Evolutionary conservation across 331 rosid species (phyloP), one percentile per base, ranked within the genome.

Genomic region (Rosa hybrid): DNA sequence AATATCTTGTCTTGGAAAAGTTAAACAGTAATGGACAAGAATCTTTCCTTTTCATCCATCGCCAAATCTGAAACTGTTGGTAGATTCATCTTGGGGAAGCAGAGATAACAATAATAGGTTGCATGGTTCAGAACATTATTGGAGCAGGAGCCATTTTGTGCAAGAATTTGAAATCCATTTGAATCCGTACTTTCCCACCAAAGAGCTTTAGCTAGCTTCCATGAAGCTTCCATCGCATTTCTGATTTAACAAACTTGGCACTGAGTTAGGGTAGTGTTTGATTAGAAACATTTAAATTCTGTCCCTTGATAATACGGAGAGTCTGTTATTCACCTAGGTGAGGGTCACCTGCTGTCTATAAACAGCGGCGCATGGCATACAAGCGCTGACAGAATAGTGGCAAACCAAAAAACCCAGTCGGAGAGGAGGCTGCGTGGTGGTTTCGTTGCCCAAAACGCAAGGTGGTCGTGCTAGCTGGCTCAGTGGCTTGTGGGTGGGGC

Each of bases 101-200:
- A 17, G 20, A 60, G 77, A 72, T 54, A 39, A 54, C 39, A 75
- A 75, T 39, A 38, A 57, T 12, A 21, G 57, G 67, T 38, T 34
- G 39, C 34, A 30, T 54, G 53, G 39, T 12, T 57, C 78, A 57
- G 78, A 75, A 21, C 69, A 57, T 57, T 75, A 75, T 57, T 57
- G 69, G 39, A 56, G 38, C 38, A 54, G 67, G 71, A 34, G 46
- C 71, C 71, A 9, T 41, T 68, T 65, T 65, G 12, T 68, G 17
- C 72, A 41, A 5, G 71, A n/a, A 57, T 75, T 75, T 75, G 54
- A 75, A 75, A 23, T 6, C n/a, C n/a, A 34, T 34, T 34, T 34
- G 39, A 34, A 34, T 34, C 39, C 30, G 12, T 25, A 76, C 25
- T 75, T 59, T 59, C 78, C 79, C 79, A 62, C 79, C 60, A 76